Conservation (phyloP, 2,329 filamentous ascomycete genomes). For the Sporothrix globosa region DNA sequence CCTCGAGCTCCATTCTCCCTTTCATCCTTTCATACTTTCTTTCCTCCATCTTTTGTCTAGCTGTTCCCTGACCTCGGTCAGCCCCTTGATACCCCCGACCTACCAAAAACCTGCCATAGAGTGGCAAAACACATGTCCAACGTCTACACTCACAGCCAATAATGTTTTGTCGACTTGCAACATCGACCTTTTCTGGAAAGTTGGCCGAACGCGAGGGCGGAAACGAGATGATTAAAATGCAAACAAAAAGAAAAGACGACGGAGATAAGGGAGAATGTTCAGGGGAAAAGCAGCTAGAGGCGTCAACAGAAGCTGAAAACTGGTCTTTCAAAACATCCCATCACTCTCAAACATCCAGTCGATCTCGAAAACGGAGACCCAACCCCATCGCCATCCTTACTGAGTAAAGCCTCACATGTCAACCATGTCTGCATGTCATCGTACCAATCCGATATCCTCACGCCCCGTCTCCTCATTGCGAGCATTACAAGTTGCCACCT, state of each 20-base stretch:
- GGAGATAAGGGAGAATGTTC: background rate
- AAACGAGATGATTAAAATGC: background rate
- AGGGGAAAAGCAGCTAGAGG: too few species aligned
- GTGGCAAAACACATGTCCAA: background rate
- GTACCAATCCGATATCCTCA: background rate
- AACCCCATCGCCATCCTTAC: background rate
- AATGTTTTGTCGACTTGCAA: too few species aligned
- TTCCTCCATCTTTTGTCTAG: background rate
- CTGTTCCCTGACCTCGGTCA: background rate
- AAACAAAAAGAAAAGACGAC: background rate
- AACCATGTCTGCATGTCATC: background rate
- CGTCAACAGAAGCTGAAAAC: background rate
- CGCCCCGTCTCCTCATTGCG: background rate
- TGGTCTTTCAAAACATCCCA: background rate
- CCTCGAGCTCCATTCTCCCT: background rate
- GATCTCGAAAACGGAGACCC: background rate
- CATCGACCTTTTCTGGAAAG: background rate
- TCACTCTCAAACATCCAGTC: too few species aligned
- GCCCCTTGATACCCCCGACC: too few species aligned
- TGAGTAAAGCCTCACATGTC: too few species aligned
- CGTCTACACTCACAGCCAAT: background rate
- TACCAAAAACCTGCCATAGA: background rate
- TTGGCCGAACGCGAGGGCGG: background rate
- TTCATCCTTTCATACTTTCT: background rate
- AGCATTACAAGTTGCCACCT: background rate